A percentile compares a stretch with the other conserved stretches of the same genome.
These are phyloP conservation scores for Warburgia ugandensis DNA, from an alignment of 164 flowering plant genomes.

Conservation along the genomic window DNA sequence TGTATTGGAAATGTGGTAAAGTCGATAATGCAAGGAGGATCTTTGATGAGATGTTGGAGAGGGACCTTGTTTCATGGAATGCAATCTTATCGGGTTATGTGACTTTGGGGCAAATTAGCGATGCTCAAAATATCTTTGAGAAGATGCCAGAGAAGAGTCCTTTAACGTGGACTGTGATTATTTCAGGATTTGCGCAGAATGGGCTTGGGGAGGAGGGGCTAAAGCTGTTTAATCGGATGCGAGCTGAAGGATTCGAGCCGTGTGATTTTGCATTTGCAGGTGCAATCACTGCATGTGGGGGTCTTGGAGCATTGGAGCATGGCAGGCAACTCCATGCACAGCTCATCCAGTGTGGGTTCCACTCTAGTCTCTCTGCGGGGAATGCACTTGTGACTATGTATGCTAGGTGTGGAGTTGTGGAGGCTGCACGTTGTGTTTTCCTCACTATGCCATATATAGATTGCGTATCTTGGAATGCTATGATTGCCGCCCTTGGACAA, in stretches of 20 bases:
- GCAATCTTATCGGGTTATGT: constrained; percentile 39
- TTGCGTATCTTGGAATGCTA: constrained; percentile 54
- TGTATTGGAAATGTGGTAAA: constrained; percentile 40
- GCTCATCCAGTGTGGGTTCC: constrained; percentile 41
- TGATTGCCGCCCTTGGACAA: constrained; percentile 68
- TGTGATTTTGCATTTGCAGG: constrained; percentile 78
- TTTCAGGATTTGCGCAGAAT: constrained; percentile 60
- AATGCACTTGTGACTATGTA: constrained; percentile 82
- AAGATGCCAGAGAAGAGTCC: constrained; percentile 30
- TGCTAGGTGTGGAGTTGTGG: constrained; percentile 65
- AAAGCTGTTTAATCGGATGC: constrained; percentile 55
- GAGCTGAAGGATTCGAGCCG: constrained; percentile 40
- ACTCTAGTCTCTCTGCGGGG: constrained; percentile 67
- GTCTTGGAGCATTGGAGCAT: constrained; percentile 62
- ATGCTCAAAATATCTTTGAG: constrained; percentile 32
- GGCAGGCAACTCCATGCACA: constrained; percentile 76
- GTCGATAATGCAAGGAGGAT: constrained; percentile 30
- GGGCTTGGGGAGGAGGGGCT: constrained; percentile 67
- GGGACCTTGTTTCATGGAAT: constrained; percentile 54
- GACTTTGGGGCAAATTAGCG: constrained; percentile 22
- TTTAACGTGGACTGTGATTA: constrained; percentile 49
- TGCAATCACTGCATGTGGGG: constrained; percentile 58
- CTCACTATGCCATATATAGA: constrained; percentile 45
- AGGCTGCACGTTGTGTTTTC: constrained; percentile 45
- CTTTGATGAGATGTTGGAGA: constrained; percentile 27